These are phyloP conservation scores for Fraxinus ornus DNA, from an alignment of 305 asterid species.

Conservation along the genomic window DNA sequence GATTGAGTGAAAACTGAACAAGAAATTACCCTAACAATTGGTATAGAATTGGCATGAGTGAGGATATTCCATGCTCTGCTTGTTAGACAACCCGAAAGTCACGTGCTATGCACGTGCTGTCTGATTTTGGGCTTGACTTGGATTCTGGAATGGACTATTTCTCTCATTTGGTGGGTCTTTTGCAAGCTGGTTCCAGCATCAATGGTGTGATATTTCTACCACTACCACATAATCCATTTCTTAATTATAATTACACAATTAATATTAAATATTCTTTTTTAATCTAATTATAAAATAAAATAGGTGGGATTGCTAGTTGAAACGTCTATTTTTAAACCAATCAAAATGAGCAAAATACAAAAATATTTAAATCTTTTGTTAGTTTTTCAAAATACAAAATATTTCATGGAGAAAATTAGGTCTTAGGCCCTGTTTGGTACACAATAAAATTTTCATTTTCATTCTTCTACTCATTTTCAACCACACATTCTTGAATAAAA, in stretches of 20 bases:
- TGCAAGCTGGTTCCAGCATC: slow-evolving; percentile 33
- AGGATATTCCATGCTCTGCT: slow-evolving; percentile 34
- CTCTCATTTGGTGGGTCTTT: slow-evolving; percentile 10
- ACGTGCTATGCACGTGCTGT: slow-evolving; percentile 19
- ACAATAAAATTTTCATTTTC: too few species aligned
- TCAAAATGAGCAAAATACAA: neutral
- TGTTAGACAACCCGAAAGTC: neutral
- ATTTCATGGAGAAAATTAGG: neutral
- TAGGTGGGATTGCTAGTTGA: neutral
- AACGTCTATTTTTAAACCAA: neutral
- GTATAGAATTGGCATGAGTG: slow-evolving; percentile 26
- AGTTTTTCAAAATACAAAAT: neutral
- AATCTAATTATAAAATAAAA: neutral
- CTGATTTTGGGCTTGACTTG: neutral
- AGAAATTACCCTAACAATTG: slow-evolving; percentile 28
- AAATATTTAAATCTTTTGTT: too few species aligned
- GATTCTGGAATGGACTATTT: slow-evolving; percentile 8
- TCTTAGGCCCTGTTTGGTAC: neutral
- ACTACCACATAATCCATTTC: neutral
- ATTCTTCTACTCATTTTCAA: too few species aligned
- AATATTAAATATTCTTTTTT: neutral
- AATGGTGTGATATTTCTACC: neutral
- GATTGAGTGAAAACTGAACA: slow-evolving; percentile 23
- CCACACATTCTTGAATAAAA: too few species aligned
- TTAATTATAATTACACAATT: neutral